Evolutionary conservation across 805 yeast genomes (phyloP).

Genomic region (Groenewaldozyma tartarivorans): DNA sequence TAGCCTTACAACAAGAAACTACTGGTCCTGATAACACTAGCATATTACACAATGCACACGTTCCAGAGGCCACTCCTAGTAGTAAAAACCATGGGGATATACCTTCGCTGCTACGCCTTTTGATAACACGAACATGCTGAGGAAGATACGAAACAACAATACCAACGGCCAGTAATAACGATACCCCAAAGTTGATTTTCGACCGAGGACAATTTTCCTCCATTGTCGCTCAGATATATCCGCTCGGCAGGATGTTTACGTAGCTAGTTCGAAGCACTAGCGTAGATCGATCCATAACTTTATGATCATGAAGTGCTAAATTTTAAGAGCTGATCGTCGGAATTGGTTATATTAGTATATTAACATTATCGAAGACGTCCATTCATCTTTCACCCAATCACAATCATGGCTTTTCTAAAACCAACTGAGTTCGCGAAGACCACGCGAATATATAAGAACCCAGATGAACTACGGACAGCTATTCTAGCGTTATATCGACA

Average conservation of each 20-base stretch:
- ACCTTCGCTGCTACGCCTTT: slow-evolving; percentile 63
- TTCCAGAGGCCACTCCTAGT: slow-evolving; percentile 61
- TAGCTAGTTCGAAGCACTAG: no score
- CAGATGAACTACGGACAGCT: slow-evolving; percentile 51
- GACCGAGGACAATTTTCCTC: slow-evolving; percentile 20
- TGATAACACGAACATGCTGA: slow-evolving; percentile 53
- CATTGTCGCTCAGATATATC: no score
- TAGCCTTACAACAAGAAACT: slow-evolving; percentile 44
- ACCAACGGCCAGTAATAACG: slow-evolving; percentile 51
- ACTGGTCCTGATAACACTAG: slow-evolving; percentile 52
- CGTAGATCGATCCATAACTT: no score
- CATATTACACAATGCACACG: slow-evolving; percentile 59
- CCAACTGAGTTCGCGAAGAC: slow-evolving; percentile 83
- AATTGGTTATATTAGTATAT: no score
- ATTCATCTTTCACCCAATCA: not conserved
- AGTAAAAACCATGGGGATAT: slow-evolving; percentile 62
- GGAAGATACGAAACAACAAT: slow-evolving; percentile 67
- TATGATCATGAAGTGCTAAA: no score
- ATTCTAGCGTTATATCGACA: slow-evolving; percentile 66
- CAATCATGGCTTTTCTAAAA: slow-evolving; percentile 1
- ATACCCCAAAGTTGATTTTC: slow-evolving; percentile 36
- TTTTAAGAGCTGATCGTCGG: no score
- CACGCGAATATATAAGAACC: slow-evolving; percentile 54
- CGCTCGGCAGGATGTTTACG: no score
- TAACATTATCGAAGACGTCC: not conserved